Evolutionary conservation across 2,329 filamentous ascomycete species (phyloP).

Genomic region (Tolypocladium ophioglossoides): DNA sequence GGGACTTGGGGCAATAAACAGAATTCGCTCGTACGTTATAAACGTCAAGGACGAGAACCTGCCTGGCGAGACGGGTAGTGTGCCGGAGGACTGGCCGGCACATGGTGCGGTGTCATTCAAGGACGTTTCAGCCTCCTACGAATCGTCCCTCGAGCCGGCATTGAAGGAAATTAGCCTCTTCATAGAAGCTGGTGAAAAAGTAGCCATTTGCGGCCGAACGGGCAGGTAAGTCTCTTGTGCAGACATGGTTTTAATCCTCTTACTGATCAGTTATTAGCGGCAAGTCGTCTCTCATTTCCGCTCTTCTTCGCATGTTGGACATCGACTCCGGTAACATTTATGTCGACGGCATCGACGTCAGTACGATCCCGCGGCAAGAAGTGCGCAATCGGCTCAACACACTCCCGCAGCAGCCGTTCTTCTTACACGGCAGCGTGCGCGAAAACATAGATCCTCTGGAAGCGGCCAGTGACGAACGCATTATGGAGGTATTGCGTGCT

Average conservation of each 20-base stretch:
- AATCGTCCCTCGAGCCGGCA: constrained; percentile 8
- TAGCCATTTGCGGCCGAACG: constrained; percentile 33
- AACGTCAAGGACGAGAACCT: constrained; percentile 12
- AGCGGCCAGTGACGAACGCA: constrained; percentile 24
- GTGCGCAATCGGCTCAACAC: constrained; percentile 24
- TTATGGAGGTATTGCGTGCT: constrained; percentile 30
- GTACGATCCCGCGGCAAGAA: constrained; percentile 9
- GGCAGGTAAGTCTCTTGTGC: constrained; percentile 15
- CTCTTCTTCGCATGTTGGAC: constrained; percentile 37
- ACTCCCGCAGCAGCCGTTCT: constrained; percentile 40
- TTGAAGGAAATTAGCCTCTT: constrained; percentile 18
- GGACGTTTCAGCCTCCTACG: constrained; percentile 19
- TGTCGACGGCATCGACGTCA: constrained; percentile 32
- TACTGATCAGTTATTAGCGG: constrained; percentile 14
- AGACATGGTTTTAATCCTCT: background rate
- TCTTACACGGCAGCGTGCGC: constrained; percentile 35
- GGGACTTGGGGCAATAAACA: constrained; percentile 14
- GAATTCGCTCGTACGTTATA: constrained; percentile 14
- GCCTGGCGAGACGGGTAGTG: constrained; percentile 6
- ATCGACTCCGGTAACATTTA: constrained; percentile 27
- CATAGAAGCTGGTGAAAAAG: constrained; percentile 22
- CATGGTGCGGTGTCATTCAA: constrained; percentile 14
- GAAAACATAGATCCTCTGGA: constrained; percentile 36
- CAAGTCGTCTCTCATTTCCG: constrained; percentile 26
- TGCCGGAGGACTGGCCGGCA: constrained; percentile 14